Conservation (phyloP, 2,329 filamentous ascomycete genomes). For the Endoconidiophora polonica region DNA sequence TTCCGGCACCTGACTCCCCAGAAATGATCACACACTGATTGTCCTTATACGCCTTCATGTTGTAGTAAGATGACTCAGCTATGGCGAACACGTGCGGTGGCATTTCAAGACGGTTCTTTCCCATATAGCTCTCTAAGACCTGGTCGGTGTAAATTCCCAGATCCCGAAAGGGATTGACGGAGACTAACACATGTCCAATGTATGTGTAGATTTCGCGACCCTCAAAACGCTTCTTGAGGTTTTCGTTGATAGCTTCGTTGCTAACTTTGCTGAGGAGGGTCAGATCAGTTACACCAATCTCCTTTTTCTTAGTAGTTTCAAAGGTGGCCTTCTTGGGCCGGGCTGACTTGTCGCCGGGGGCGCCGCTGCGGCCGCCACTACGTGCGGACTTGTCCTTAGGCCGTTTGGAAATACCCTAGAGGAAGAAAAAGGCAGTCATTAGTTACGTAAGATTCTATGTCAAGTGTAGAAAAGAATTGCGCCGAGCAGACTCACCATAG, state of each 20-base stretch:
- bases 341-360: conserved; percentile 24
- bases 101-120: conserved; percentile 91
- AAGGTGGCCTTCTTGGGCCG: conserved; percentile 93
- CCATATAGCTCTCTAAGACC: conserved; percentile 84
- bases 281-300: conserved; percentile 94
- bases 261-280: conserved; percentile 97
- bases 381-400: conserved; percentile 30
- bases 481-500: too few species aligned
- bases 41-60: conserved; percentile 98
- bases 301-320: conserved; percentile 95
- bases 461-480: too few species aligned
- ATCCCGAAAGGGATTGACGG: conserved; percentile 94
- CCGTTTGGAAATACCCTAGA: conserved; percentile 32
- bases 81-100: conserved; percentile 95
- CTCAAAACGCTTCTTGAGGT: conserved; percentile 94
- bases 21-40: conserved; percentile 99
- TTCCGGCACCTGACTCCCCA: conserved; percentile 92
- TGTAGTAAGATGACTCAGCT: conserved; percentile 92
- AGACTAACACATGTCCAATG: conserved; percentile 97
- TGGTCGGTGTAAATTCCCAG: conserved; percentile 94
- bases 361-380: conserved; percentile 17
- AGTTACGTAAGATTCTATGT: neutral
- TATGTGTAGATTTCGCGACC: conserved; percentile 98
- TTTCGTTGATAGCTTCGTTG: conserved; percentile 98
- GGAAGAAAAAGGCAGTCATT: neutral